These are phyloP conservation scores for Trematosphaeria pertusa DNA, from an alignment of 2,329 filamentous ascomycete genomes.

Conservation along the genomic window DNA sequence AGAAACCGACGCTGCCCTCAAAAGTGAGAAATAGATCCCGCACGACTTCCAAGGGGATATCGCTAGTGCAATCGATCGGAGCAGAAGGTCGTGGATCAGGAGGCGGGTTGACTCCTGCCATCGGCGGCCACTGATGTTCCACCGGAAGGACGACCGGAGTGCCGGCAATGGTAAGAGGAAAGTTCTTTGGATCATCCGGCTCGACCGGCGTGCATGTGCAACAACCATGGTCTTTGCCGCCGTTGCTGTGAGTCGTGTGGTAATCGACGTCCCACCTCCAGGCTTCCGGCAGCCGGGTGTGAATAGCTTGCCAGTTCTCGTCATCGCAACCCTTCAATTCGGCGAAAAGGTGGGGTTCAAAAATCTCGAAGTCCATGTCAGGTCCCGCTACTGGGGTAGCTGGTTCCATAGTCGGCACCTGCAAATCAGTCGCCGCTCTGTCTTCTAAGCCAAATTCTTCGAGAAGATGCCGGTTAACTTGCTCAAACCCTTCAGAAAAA, in stretches of 20 bases:
- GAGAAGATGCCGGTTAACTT: too few relatives aligned
- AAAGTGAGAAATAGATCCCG: slow-evolving; percentile 26
- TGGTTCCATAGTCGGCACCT: too few relatives aligned
- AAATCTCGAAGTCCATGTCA: not conserved
- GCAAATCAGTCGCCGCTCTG: too few relatives aligned
- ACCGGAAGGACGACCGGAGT: slow-evolving; percentile 24
- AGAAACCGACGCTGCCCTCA: slow-evolving; percentile 24
- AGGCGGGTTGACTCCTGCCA: slow-evolving; percentile 21
- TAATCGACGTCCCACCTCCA: slow-evolving; percentile 22
- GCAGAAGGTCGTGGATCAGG: slow-evolving; percentile 21
- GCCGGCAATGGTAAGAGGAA: slow-evolving; percentile 20
- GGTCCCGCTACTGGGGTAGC: too few relatives aligned
- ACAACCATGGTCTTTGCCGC: not conserved
- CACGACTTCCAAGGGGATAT: slow-evolving; percentile 12
- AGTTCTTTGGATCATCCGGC: slow-evolving; percentile 8
- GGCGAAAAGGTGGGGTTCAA: slow-evolving; percentile 7
- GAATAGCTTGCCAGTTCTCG: slow-evolving; percentile 10
- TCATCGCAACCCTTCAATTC: not conserved
- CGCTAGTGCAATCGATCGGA: slow-evolving; percentile 16
- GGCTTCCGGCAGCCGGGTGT: slow-evolving; percentile 11
- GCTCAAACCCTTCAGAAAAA: too few relatives aligned
- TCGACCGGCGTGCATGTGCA: slow-evolving; percentile 26
- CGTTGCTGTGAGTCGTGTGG: not conserved
- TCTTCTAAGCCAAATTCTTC: too few relatives aligned
- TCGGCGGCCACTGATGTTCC: slow-evolving; percentile 25